phyloP scores from a whole-genome alignment of 2,329 filamentous ascomycete species.

The Monosporascus sp. region DNA sequence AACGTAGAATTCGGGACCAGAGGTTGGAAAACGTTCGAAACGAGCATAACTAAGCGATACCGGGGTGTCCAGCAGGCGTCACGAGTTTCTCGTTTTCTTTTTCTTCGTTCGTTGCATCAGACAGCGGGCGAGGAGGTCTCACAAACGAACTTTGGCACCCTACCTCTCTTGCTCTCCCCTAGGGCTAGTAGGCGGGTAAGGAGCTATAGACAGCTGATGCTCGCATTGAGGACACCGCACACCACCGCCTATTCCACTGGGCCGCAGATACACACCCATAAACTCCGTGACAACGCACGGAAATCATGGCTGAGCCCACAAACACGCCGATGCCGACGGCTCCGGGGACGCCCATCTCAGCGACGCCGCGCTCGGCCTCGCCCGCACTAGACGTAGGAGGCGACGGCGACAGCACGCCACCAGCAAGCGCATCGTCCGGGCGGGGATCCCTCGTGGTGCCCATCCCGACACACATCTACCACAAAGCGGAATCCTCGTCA shows the following conservation, averaged over 20 bases:
- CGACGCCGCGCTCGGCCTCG: conserved; percentile 39
- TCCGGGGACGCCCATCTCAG: conserved; percentile 25
- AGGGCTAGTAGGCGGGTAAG: too few relatives aligned
- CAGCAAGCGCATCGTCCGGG: background rate
- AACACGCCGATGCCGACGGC: conserved; percentile 41
- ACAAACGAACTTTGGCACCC: too few relatives aligned
- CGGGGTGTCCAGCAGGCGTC: too few relatives aligned
- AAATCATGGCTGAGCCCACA: conserved; percentile 40
- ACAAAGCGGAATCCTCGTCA: conserved; percentile 13
- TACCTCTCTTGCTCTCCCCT: too few relatives aligned
- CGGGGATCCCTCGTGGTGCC: conserved; percentile 14
- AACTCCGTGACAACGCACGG: background rate
- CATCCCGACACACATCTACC: conserved; percentile 18
- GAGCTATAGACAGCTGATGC: too few relatives aligned
- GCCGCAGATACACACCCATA: background rate
- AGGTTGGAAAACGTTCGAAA: too few relatives aligned
- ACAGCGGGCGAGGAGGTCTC: too few relatives aligned
- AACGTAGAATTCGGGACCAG: too few relatives aligned
- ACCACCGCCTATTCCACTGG: too few relatives aligned
- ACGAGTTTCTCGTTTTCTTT: background rate
- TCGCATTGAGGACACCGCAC: too few relatives aligned
- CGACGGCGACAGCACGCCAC: conserved; percentile 9
- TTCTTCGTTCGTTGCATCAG: background rate
- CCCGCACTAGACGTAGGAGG: conserved; percentile 23
- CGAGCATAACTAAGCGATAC: too few relatives aligned